phyloP scores from a whole-genome alignment of 106 monocot genomes.

The Alisma plantagoaquatica region DNA sequence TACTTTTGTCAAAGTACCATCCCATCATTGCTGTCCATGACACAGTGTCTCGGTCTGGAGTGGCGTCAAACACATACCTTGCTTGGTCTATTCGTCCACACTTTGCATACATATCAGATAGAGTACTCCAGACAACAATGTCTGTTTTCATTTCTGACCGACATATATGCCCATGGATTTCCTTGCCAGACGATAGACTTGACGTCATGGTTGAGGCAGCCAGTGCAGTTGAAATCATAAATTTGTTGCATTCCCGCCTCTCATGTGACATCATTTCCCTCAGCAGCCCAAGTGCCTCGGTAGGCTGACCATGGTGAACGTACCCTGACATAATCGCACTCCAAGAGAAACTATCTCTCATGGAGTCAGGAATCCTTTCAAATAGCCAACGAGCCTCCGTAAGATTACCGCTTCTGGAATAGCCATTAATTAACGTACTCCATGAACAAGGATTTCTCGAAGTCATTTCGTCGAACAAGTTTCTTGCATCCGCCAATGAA shows the following conservation, averaged over 20 bases:
- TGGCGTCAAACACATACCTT: constrained; percentile 33
- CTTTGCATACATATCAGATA: constrained; percentile 56
- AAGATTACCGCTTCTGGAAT: constrained; percentile 18
- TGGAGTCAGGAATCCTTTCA: constrained; percentile 22
- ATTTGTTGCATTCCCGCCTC: constrained; percentile 18
- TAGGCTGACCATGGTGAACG: constrained; percentile 21
- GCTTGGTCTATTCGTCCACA: constrained; percentile 45
- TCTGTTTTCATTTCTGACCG: constrained; percentile 29
- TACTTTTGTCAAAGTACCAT: constrained; percentile 42
- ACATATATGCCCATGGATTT: constrained; percentile 63
- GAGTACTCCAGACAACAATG: constrained; percentile 42
- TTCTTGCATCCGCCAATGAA: constrained; percentile 20
- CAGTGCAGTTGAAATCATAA: constrained; percentile 43
- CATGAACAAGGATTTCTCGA: constrained; percentile 44
- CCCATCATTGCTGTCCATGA: constrained; percentile 67
- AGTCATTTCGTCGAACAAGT: constrained; percentile 39
- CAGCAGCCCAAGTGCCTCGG: constrained; percentile 33
- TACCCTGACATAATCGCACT: constrained; percentile 56
- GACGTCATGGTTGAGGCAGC: constrained; percentile 25
- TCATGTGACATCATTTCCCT: constrained; percentile 24
- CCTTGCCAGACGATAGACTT: constrained; percentile 31
- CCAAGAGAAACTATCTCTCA: constrained; percentile 61
- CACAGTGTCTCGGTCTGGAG: constrained; percentile 34
- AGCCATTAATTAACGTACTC: constrained; percentile 46
- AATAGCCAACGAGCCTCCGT: constrained; percentile 24